Conservation (phyloP, 1,284 basidiomycete species). For the Ganoderma resinaceum region DNA sequence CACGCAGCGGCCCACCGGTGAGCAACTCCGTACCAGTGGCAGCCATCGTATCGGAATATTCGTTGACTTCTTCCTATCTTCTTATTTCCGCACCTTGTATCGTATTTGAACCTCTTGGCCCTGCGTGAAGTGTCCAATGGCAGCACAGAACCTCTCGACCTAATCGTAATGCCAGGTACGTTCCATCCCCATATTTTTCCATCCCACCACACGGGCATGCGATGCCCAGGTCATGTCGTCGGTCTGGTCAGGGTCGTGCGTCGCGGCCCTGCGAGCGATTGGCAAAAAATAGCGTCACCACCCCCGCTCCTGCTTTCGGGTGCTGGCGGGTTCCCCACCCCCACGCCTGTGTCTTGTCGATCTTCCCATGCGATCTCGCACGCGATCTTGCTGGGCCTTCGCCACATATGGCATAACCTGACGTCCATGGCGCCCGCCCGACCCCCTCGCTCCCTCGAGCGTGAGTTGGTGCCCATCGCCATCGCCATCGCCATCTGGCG, state of each 20-base stretch:
- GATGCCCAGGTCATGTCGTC: not conserved
- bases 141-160: conserved; percentile 56
- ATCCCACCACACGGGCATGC: not conserved
- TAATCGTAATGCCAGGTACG: conserved; percentile 76
- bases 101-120: not conserved
- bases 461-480: not conserved
- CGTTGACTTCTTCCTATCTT: conserved; percentile 7
- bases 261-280: not conserved
- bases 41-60: conserved; percentile 12
- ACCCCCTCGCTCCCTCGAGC: not conserved
- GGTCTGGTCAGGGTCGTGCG: not conserved
- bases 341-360: conserved; percentile 13
- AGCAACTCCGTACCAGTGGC: conserved; percentile 31
- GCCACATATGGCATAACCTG: conserved; percentile 13
- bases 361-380: conserved; percentile 17
- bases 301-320: not conserved
- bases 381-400: conserved; percentile 5
- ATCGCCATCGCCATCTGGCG: not conserved
- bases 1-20: conserved; percentile 57
- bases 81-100: not conserved
- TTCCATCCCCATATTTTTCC: conserved; percentile 9
- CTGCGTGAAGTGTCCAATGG: conserved; percentile 50
- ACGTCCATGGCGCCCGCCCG: conserved; percentile 3
- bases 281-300: not conserved
- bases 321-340: not conserved